Evolutionary conservation across 495 filamentous ascomycete genomes (phyloP).

Genomic region (Lepidopterella palustris): DNA sequence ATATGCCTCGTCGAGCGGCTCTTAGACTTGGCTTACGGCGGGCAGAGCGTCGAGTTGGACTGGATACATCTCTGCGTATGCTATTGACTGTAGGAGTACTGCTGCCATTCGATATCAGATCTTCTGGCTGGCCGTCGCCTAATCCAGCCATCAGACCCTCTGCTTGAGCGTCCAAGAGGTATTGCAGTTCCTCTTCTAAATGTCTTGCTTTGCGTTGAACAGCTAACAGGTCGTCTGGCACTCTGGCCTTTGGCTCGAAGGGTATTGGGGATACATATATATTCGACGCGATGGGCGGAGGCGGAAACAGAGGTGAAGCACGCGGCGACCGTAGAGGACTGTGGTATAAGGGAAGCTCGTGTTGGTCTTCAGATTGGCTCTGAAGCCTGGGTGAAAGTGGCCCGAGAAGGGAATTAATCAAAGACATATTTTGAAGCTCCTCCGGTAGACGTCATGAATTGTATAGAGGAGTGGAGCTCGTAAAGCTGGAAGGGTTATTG

Average conservation of each 20-base stretch:
- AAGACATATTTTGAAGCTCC: background rate
- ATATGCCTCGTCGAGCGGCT: slow-evolving; percentile 64
- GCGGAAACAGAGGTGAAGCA: slow-evolving; percentile 7
- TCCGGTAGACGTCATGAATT: background rate
- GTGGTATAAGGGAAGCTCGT: background rate
- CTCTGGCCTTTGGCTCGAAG: slow-evolving; percentile 3
- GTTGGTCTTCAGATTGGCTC: background rate
- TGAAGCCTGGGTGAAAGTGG: background rate
- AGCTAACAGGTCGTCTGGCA: slow-evolving; percentile 33
- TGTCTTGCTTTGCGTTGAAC: slow-evolving; percentile 49
- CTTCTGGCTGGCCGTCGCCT: slow-evolving; percentile 29
- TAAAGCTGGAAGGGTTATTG: no score
- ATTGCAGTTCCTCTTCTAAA: slow-evolving; percentile 71
- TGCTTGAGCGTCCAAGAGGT: slow-evolving; percentile 77
- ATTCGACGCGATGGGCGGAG: slow-evolving; percentile 25
- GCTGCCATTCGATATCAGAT: slow-evolving; percentile 44
- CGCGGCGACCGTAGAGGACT: background rate
- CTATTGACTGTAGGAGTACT: slow-evolving; percentile 43
- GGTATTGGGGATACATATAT: slow-evolving; percentile 7
- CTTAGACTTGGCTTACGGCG: slow-evolving; percentile 44
- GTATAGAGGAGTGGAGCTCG: background rate
- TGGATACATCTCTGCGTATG: slow-evolving; percentile 24
- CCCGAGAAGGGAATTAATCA: background rate
- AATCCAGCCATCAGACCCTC: slow-evolving; percentile 60
- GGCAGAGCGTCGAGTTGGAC: slow-evolving; percentile 27